Conservation (phyloP, 306 rosid genomes). For the Gleditsia sinensis region DNA sequence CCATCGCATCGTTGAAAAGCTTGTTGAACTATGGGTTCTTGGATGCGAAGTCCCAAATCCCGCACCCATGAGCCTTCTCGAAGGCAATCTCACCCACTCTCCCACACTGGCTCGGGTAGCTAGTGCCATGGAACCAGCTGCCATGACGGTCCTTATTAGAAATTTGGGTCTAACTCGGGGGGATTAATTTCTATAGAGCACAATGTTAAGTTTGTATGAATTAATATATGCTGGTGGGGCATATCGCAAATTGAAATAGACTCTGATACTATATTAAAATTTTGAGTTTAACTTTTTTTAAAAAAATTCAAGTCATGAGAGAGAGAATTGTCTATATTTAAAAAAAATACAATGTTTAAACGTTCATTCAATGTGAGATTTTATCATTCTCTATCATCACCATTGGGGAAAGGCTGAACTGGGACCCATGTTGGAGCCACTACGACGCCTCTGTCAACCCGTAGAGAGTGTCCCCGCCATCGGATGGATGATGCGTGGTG, state of each 20-base stretch:
- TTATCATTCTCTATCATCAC: conserved; percentile 26
- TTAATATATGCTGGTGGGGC: too few species aligned
- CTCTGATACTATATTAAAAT: too few species aligned
- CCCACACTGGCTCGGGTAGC: conserved; percentile 31
- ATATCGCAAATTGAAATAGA: too few species aligned
- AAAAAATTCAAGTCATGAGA: too few species aligned
- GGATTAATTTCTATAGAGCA: too few species aligned
- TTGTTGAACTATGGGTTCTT: conserved; percentile 22
- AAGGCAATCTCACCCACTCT: conserved; percentile 40
- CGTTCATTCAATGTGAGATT: too few species aligned
- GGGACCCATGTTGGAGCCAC: conserved; percentile 33
- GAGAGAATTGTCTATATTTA: too few species aligned
- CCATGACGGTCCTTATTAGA: conserved; percentile 9
- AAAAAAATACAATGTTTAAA: too few species aligned
- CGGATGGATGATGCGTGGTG: not conserved
- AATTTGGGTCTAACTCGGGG: too few species aligned
- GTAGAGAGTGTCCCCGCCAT: conserved; percentile 25
- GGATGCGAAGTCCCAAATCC: conserved; percentile 37
- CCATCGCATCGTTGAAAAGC: conserved; percentile 37
- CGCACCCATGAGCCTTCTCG: conserved; percentile 36
- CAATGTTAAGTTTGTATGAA: too few species aligned
- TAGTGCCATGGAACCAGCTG: conserved; percentile 37
- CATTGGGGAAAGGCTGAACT: conserved; percentile 20
- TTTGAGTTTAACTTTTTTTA: too few species aligned
- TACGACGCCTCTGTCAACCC: conserved; percentile 27